Evolutionary conservation across 169 alveolate species (phyloP), one percentile per base, ranked within the genome.

Genomic region (Plasmodium billcollinsi): DNA sequence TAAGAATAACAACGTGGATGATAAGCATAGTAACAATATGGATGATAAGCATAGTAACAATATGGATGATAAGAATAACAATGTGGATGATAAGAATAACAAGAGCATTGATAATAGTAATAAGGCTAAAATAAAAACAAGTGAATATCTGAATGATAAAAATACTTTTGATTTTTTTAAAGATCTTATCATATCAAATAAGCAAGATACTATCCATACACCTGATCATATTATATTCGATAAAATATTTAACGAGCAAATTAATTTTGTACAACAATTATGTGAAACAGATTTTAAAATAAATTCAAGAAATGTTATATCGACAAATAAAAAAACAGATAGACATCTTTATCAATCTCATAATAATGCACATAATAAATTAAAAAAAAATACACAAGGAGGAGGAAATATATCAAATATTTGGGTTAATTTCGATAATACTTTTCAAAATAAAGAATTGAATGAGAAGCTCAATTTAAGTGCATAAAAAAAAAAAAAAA

Each of bases 171-270:
- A 83, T 83, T 39, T 69, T 14, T 83, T 54, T 83, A 83, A 69
- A 69, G 73, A 83, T 69, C 70, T 67, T 56, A 83, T 83, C 21
- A n/a, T 83, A 49, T 83, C 73, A 0, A 83, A 83, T 69, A 69
- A 83, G n/a, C 15, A 67, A 66, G 66, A 67, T 26, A 14, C 15
- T 2, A 63, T 15, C 12, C 69, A 47, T 8, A 67, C 83, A 8
- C 29, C 69, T 43, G 11, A 56, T 18, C 66, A 83, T 52, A 69
- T 67, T 15, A 15, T 83, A 24, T 83, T 83, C 70, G 91, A 83
- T 20, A 83, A 83, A 83, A 83, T 54, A 11, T 83, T 83, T 83
- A 83, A 83, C 59, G 92, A 86, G 50, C 73, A 86, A 86, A 86
- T 86, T 26, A 52, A 86, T 24, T 58, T 72, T 47, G 76, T 86